Base-by-base conservation (phyloP, 2,329 filamentous ascomycete species). In the Stachybotrys chartarum region DNA sequence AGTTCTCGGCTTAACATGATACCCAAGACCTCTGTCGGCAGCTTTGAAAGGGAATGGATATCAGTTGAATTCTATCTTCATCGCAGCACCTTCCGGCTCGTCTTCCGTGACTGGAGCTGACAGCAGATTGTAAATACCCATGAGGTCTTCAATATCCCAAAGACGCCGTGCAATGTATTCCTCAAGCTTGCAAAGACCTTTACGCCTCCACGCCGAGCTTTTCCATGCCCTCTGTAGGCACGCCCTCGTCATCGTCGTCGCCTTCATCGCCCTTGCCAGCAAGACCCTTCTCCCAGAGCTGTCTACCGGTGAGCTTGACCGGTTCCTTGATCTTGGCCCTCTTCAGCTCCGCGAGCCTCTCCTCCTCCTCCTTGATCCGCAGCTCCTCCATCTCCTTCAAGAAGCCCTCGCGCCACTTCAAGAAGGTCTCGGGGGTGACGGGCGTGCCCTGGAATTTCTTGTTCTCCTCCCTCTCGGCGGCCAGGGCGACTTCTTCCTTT, bases 391-490 rank as follows among this genome's bases (percentile, higher is more conserved):
- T 86, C 76, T 97, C 94, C 66, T 79, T 77, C 58, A 84, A 69
- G 68, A 97, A 99, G 10, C 72, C 82, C 45, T 86, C 85, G 55
- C 90, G 80, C 94, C 94, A 99, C 61, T 81, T 83, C 62, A 89
- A 68, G 66, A 97, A 99, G 0, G 85, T 86, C 75, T 96, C 91
- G 24, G 84, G 79, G n/a, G 86, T 97, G 18, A 99, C 94, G 35
- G 85, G 80, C 42, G 90, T 90, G 56, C 94, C 94, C 69, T 96
- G 89, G 72, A 99, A 99, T 73, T 97, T 97, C 65, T 87, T 85
- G 70, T 99, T 99, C 77, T 99, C 94, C 70, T 94, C 91, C 59
- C 88, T 85, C 74, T 99, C 94, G 1, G 81, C 83, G 11, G 77
- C 83, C 7, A 78, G 70, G 14, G 75, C 56, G 14, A 64, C 73